Conservation (phyloP, 257 asterid genomes). For the Lycium ferocissimum region DNA sequence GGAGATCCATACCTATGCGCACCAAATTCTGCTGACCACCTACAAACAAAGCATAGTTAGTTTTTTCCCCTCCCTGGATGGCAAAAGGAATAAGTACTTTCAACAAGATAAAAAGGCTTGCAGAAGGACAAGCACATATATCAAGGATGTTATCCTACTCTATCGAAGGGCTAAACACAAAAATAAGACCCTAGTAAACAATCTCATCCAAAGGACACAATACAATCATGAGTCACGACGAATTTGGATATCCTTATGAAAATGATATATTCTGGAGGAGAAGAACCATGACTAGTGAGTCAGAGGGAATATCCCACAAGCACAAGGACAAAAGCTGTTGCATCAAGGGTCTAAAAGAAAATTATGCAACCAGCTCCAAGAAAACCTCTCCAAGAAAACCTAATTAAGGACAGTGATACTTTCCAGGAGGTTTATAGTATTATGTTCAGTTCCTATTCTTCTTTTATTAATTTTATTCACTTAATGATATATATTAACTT, state of each 20-base stretch:
- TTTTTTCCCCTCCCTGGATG: neutral
- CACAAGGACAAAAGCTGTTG: neutral
- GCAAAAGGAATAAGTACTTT: conserved; percentile 10
- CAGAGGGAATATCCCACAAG: neutral
- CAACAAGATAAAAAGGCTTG: neutral
- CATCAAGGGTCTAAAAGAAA: neutral
- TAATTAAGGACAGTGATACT: neutral
- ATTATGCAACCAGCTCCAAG: conserved; percentile 13
- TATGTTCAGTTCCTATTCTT: neutral
- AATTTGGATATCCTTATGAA: conserved; percentile 21
- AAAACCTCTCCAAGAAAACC: neutral
- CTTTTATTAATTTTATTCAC: neutral
- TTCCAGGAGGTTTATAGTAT: neutral
- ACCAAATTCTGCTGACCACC: conserved; percentile 96
- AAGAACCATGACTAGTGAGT: conserved; percentile 3
- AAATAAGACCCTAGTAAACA: neutral
- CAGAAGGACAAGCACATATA: neutral
- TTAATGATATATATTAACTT: neutral
- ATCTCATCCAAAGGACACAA: neutral
- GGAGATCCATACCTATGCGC: conserved; percentile 78
- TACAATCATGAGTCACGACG: neutral
- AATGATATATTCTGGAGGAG: neutral
- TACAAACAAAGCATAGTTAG: conserved; percentile 31
- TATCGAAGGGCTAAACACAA: neutral
- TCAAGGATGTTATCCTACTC: neutral